Conservation (phyloP, 805 yeast genomes). For the Ogataea kodamae region DNA sequence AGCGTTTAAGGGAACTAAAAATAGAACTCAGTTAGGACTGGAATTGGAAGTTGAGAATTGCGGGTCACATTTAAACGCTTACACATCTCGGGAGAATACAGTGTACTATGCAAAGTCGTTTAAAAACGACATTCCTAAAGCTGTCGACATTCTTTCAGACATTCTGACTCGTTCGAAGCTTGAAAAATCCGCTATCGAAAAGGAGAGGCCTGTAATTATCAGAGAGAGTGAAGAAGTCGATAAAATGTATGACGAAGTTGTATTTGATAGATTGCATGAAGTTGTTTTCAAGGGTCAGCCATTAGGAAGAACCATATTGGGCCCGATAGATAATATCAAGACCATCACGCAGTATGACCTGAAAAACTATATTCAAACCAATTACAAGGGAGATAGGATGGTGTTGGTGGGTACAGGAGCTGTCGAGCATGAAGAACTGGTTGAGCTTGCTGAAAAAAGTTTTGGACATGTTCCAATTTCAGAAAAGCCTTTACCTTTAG, state of each 20-base stretch:
- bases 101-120: slow-evolving; percentile 93
- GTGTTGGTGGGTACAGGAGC: slow-evolving; percentile 97
- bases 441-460: slow-evolving; percentile 65
- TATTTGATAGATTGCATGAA: slow-evolving; percentile 93
- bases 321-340: slow-evolving; percentile 86
- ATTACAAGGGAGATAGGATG: slow-evolving; percentile 96
- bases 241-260: slow-evolving; percentile 97
- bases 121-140: slow-evolving; percentile 72
- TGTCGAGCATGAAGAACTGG: slow-evolving; percentile 83
- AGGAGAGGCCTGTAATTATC: slow-evolving; percentile 93
- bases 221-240: slow-evolving; percentile 98
- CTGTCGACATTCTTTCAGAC: slow-evolving; percentile 86
- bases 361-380: slow-evolving; percentile 71
- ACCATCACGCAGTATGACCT: slow-evolving; percentile 76
- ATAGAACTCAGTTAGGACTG: slow-evolving; percentile 73
- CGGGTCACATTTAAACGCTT: slow-evolving; percentile 98
- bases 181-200: slow-evolving; percentile 81
- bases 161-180: slow-evolving; percentile 82
- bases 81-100: slow-evolving; percentile 95
- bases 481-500: slow-evolving; percentile 59
- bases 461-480: slow-evolving; percentile 68
- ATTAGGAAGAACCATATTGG: slow-evolving; percentile 92
- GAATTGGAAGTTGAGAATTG: slow-evolving; percentile 94
- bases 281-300: slow-evolving; percentile 89
- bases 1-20: slow-evolving; percentile 91